Base-by-base conservation (phyloP, 2,329 filamentous ascomycete genomes). In the Beauveria varroae region DNA sequence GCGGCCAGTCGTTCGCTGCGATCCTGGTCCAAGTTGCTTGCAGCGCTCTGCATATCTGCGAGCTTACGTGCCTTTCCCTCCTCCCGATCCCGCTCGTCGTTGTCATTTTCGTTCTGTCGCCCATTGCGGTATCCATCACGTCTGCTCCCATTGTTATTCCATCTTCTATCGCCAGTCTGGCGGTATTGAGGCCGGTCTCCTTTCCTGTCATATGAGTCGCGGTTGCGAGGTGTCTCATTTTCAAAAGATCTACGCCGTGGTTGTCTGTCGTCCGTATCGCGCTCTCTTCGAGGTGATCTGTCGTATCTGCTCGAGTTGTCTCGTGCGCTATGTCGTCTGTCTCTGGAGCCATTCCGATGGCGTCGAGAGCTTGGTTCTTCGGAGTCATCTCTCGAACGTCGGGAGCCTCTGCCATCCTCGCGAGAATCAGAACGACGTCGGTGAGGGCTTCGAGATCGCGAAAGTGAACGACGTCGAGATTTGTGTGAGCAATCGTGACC, bases 21-120 rank as follows among this genome's bases (percentile, higher is more conserved):
- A 66, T 89, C 86, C n/a, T 78, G 70, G 67, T 93, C 89, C 53
- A 96, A 77, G 12, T 88, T 84, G 1, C 79, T 81, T 5, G 89
- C 89, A 30, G 86, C 87, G 20, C 82, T 81, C 71, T 90, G 87
- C 89, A 92, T 91, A 9, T 85, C 86, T 18, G 86, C 88, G 20
- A 91, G 74, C 70, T 86, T 90, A 26, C 82, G 81, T 14, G 86
- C 85, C n/a, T 81, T 79, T 64, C 88, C 86, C 24, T 84, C 81
- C 22, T 81, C 81, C 7, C 71, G 72, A 4, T 74, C 72, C 18
- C 66, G 64, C 9, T 68, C 67, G 12, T 68, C 69, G 37, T 60
- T 43, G 37, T 62, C 64, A 24, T 69, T 64, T 37, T 64, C 62
- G 49, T 67, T 66, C 1, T 63, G 64, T 20, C 63, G 66, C 56